Evolutionary conservation across 2,329 filamentous ascomycete species (phyloP).

Genomic region (Neonectria punicea): DNA sequence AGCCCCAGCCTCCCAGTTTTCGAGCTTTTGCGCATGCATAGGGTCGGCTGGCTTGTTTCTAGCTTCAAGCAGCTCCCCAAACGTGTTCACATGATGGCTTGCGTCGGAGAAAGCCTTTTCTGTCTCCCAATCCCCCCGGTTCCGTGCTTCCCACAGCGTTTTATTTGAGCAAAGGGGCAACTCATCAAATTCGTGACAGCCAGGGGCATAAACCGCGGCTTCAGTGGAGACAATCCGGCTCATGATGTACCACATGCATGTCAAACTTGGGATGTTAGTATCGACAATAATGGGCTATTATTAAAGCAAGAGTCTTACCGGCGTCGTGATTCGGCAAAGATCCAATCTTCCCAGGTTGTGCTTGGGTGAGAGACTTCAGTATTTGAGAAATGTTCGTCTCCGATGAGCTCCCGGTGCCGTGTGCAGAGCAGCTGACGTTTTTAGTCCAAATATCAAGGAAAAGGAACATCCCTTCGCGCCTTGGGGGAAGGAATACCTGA

Average conservation of each 20-base stretch:
- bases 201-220: conserved; percentile 8
- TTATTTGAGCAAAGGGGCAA: conserved; percentile 36
- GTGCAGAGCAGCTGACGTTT: conserved; percentile 21
- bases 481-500: conserved; percentile 19
- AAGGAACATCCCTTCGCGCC: accelerated
- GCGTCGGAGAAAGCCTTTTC: conserved; percentile 36
- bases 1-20: conserved; percentile 40
- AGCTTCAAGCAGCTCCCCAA: conserved; percentile 34
- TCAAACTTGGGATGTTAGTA: conserved; percentile 24
- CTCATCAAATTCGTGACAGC: conserved; percentile 6
- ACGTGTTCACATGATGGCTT: conserved; percentile 19
- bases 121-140: conserved; percentile 37
- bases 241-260: conserved; percentile 41
- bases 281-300: accelerated
- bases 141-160: conserved; percentile 41
- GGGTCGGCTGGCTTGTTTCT: not conserved
- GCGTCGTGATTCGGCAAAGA: conserved; percentile 46
- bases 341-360: conserved; percentile 44
- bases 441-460: not conserved
- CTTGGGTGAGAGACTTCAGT: conserved; percentile 31
- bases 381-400: conserved; percentile 15
- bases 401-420: conserved; percentile 21
- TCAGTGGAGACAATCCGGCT: conserved; percentile 37
- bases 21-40: conserved; percentile 25
- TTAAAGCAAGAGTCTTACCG: conserved; percentile 19